Base-by-base conservation (phyloP, 2,329 filamentous ascomycete species). In the Fusarium sp. region DNA sequence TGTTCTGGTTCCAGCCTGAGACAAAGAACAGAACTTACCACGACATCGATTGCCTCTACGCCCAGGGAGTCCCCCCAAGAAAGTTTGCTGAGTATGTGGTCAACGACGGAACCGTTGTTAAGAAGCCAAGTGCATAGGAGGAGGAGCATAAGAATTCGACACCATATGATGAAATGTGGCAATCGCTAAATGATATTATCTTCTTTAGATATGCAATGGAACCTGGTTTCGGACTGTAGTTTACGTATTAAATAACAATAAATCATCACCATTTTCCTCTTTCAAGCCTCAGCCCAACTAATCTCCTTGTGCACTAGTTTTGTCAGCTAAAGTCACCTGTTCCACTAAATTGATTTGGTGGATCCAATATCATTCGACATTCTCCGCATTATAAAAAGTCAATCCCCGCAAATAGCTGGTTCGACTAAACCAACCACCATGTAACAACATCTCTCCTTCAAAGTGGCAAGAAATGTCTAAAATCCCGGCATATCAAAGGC, bases 21-120 rank as follows among this genome's bases (percentile, higher is more conserved):
- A 79, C 77, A 1, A 79, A 79, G 75, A 79, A 79, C 68, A 71
- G 77, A 22, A 78, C 75, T 2, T 76, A 78, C 15, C 67, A 74
- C 10, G 77, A 79, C 6, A 77, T 78, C 20, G 77, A 79, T 20
- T 65, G 62, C 22, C 32, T 76, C 41, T 76, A 76, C 47, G 67
- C 71, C 1, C 49, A 72, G 19, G 60, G 65, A 9, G 59, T 75
- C 6, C 72, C 71, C 8, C 61, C 71, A 0, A 63, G 73, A n/a
- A 75, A 73, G 49, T 75, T 75, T 20, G 60, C 25, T 4, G 40
- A 73, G 33, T 74, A 63, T 48, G 47, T 73, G 9, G 72, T 75
- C 11, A 53, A 65, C 10, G 60, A 68, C 3, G 71, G 57, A 3
- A 23, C 39, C 2, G 65, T 65, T 37, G 48, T 62, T 7, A 62